Conservation (phyloP, 441 rosid species). For the Euphorbia corollata region DNA sequence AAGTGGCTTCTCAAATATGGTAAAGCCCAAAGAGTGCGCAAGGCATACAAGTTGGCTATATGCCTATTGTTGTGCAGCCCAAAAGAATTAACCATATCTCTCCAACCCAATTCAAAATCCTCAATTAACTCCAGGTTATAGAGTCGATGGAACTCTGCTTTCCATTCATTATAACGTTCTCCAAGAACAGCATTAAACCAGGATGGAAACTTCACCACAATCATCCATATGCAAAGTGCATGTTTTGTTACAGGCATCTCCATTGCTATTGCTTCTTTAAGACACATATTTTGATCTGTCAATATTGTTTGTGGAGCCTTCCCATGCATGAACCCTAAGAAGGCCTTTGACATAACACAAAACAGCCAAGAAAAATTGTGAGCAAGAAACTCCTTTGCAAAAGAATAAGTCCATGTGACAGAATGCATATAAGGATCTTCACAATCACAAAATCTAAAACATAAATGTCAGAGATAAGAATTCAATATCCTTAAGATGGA, state of each 20-base stretch:
- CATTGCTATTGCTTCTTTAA: constrained; percentile 83
- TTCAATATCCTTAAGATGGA: background rate
- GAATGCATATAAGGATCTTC: background rate
- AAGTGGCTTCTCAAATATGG: constrained; percentile 86
- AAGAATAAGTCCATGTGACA: constrained; percentile 8
- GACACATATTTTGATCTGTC: constrained; percentile 86
- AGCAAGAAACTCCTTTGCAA: constrained; percentile 6
- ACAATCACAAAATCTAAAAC: constrained; percentile 2
- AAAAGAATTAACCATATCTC: constrained; percentile 76
- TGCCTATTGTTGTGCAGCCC: constrained; percentile 87
- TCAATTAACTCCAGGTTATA: constrained; percentile 76
- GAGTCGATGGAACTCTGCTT: constrained; percentile 75
- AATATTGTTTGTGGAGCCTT: constrained; percentile 85
- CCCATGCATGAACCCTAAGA: constrained; percentile 81
- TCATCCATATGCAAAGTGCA: constrained; percentile 96
- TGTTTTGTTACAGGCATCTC: constrained; percentile 85
- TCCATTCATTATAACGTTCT: constrained; percentile 90
- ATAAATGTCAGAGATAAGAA: background rate
- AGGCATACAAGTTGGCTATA: constrained; percentile 52
- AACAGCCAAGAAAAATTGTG: constrained; percentile 19
- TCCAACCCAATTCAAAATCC: constrained; percentile 89
- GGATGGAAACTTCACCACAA: constrained; percentile 88
- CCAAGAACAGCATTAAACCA: constrained; percentile 93
- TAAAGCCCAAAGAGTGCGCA: constrained; percentile 73
- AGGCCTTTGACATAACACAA: constrained; percentile 44